These are phyloP conservation scores for Saxophila tyrrhenica DNA, from an alignment of 495 filamentous ascomycete species.

Conservation along the genomic window DNA sequence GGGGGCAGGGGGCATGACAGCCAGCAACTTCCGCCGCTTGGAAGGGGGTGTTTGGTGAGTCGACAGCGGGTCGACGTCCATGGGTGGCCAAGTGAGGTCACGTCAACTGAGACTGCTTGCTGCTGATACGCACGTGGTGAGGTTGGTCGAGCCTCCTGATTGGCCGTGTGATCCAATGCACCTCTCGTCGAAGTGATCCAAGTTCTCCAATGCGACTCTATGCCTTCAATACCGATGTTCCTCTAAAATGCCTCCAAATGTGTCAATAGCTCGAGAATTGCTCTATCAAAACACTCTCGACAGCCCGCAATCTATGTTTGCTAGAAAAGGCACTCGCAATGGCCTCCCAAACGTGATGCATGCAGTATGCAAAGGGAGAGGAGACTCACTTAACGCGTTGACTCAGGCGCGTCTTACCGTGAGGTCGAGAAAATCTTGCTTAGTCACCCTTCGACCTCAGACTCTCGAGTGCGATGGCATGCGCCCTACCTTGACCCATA, in stretches of 20 bases:
- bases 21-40: slow-evolving; percentile 7
- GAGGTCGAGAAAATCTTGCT: too few species aligned
- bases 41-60: slow-evolving; percentile 3
- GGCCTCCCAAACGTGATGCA: neutral
- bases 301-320: neutral
- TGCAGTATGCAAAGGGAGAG: neutral
- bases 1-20: slow-evolving; percentile 6
- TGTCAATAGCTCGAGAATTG: neutral
- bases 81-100: neutral
- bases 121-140: too few species aligned
- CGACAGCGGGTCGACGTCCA: neutral
- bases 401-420: neutral
- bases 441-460: too few species aligned
- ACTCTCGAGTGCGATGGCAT: too few species aligned
- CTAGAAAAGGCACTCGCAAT: neutral
- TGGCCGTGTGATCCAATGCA: neutral
- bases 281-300: neutral
- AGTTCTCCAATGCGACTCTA: neutral
- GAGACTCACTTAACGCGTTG: too few species aligned
- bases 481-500: too few species aligned
- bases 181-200: neutral
- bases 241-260: neutral
- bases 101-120: neutral
- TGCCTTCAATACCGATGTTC: neutral
- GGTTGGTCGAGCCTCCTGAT: neutral